phyloP scores from a whole-genome alignment of 2,329 filamentous ascomycete genomes.

The Fusarium xylarioides region DNA sequence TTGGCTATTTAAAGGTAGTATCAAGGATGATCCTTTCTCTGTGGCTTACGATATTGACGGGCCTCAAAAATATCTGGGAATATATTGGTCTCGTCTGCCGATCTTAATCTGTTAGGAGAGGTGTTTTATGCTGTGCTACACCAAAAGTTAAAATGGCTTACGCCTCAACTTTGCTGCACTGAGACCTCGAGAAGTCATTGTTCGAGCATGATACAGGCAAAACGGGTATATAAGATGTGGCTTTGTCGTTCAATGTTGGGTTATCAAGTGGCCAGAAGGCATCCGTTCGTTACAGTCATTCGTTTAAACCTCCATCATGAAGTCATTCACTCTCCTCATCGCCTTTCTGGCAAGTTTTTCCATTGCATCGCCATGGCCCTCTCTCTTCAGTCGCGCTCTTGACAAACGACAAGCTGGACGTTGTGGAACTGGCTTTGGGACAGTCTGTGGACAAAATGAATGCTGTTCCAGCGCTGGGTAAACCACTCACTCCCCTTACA shows the following conservation, averaged over 20 bases:
- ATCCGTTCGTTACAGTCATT: slow-evolving; percentile 40
- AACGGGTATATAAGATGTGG: slow-evolving; percentile 5
- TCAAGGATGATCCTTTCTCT: background rate
- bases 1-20: background rate
- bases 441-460: slow-evolving; percentile 46
- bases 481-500: too few species aligned
- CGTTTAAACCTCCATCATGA: slow-evolving; percentile 29
- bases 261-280: background rate
- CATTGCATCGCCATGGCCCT: background rate
- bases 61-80: background rate
- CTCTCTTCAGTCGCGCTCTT: background rate
- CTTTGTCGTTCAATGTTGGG: background rate
- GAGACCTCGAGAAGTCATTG: background rate
- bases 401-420: slow-evolving; percentile 50
- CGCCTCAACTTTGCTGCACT: background rate
- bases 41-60: background rate
- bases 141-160: background rate
- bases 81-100: background rate
- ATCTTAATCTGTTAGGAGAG: background rate
- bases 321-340: background rate
- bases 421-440: slow-evolving; percentile 51
- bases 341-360: slow-evolving; percentile 5
- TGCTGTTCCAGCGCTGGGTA: slow-evolving; percentile 57
- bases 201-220: background rate
- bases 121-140: background rate